Evolutionary conservation across 495 filamentous ascomycete species (phyloP), one percentile per base, ranked within the genome.

Genomic region (Aspergillus diversus): DNA sequence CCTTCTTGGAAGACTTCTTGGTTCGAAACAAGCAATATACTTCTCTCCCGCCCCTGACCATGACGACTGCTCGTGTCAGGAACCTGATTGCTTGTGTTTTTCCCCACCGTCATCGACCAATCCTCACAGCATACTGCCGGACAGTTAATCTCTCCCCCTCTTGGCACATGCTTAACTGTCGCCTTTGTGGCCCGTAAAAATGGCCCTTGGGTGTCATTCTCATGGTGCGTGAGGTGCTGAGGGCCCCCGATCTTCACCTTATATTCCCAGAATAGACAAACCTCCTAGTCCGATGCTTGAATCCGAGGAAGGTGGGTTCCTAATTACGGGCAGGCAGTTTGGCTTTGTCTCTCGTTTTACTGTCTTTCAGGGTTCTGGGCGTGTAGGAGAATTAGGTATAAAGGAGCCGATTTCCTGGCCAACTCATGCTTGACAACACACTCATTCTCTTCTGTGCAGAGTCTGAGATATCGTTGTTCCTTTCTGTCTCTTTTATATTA

Each of bases 11-110:
- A 67, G 37, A 32, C 55, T 63, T 56, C 42, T 51, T 51, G 33
- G 46, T 37, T 46, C 59, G 21, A 39, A 60, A 58, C 61, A 63
- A 63, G 61, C 61, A 54, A 58, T 37, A 60, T 17, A 34, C 34
- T 27, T n/a, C 12, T 62, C 51, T 17, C 52, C 33, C 39, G 21
- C 12, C 55, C 37, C 37, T 39, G 49, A 33, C 17, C 27, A 33
- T 7, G n/a, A 43, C 8, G 27, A 32, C n/a, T 27, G 27, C 48
- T 52, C 7, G 48, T 42, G 47, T n/a, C 34, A 51, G 46, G 32
- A 49, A 51, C 35, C 51, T 54, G 51, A 54, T 54, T 53, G 27
- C 51, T 33, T 54, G 15, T 54, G 31, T 54, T 21, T 2, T 7
- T 16, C 37, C 55, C 6, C 13, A 37, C 34, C 13, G 17, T 17